Conservation (phyloP, 2,329 filamentous ascomycete species). For the Knufia petricola region DNA sequence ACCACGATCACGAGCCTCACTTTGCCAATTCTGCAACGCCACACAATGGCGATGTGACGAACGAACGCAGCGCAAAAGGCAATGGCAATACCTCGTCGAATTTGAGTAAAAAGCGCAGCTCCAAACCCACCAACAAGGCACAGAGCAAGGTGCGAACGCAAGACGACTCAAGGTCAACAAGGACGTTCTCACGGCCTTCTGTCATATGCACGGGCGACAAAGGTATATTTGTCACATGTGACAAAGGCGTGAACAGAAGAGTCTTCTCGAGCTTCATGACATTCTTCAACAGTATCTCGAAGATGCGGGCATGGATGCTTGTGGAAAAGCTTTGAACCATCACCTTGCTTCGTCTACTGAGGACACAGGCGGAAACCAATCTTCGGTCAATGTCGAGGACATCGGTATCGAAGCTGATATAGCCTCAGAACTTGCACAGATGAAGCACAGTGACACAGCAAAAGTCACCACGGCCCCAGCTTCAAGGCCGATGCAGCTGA, state of each 20-base stretch:
- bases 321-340: constrained; percentile 3
- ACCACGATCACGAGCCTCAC: no score
- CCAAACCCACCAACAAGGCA: no score
- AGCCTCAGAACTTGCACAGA: constrained; percentile 46
- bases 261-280: constrained; percentile 48
- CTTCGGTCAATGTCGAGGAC: constrained; percentile 25
- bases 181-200: constrained; percentile 17
- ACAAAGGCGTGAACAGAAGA: constrained; percentile 53
- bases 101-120: neutral
- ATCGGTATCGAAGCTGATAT: constrained; percentile 54
- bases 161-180: neutral
- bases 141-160: neutral
- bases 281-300: constrained; percentile 25
- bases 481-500: constrained; percentile 9
- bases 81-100: no score
- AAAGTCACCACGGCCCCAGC: constrained; percentile 24
- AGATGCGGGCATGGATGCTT: neutral
- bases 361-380: constrained; percentile 7
- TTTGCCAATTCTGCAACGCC: no score
- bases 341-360: constrained; percentile 7
- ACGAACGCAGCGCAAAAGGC: no score
- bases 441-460: constrained; percentile 39
- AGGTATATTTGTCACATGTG: constrained; percentile 55
- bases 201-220: constrained; percentile 43
- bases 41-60: no score